Evolutionary conservation across 208 protist genomes (phyloP).

Genomic region (Leptomonas seymouri): DNA sequence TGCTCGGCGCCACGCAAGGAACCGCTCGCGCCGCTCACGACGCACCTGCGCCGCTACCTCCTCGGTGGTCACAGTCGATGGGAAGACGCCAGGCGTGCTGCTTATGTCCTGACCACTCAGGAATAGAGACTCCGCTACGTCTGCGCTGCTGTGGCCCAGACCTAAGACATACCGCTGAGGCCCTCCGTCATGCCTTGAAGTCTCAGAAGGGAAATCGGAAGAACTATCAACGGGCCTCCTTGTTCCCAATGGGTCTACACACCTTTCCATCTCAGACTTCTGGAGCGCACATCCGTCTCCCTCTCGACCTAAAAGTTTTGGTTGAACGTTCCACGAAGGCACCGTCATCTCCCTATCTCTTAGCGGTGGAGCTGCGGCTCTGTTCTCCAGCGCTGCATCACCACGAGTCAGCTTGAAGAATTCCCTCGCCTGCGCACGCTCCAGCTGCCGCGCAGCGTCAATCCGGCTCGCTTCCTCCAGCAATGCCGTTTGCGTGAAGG

Average conservation of each 20-base stretch:
- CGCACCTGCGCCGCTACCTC: constrained; percentile 18
- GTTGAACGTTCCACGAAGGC: no score
- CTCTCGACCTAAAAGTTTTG: no score
- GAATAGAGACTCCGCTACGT: constrained; percentile 15
- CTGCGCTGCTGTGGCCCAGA: not conserved
- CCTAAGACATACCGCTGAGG: constrained; percentile 13
- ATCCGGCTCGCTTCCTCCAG: constrained; percentile 60
- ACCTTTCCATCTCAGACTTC: not conserved
- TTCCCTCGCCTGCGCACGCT: constrained; percentile 42
- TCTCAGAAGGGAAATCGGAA: not conserved
- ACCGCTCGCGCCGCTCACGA: constrained; percentile 43
- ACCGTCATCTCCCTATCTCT: no score
- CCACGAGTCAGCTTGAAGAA: constrained; percentile 38
- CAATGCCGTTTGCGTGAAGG: constrained; percentile 52
- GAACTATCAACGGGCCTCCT: not conserved
- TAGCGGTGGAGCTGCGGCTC: no score
- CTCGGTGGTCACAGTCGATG: constrained; percentile 2
- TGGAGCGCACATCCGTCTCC: no score
- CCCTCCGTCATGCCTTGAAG: not conserved
- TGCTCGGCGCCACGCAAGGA: constrained; percentile 60
- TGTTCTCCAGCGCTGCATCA: not conserved
- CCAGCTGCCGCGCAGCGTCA: constrained; percentile 44
- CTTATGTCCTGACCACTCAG: not conserved
- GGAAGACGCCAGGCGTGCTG: not conserved
- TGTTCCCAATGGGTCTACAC: not conserved